Conservation (phyloP, 2,329 filamentous ascomycete species). For the Fusarium irregulare region DNA sequence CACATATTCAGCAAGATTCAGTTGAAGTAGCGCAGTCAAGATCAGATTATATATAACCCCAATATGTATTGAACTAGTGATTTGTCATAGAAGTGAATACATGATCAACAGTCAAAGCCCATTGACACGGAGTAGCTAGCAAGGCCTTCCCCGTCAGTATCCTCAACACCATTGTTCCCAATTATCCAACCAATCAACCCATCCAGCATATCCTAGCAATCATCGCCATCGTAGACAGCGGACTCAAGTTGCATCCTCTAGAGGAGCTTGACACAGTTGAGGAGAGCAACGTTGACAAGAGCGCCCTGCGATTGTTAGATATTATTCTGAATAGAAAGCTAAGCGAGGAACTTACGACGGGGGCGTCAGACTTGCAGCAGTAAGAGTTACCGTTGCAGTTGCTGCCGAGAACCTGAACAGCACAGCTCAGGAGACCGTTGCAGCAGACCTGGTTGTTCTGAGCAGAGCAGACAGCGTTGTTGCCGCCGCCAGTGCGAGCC, state of each 20-base stretch:
- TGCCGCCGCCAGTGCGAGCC: conserved; percentile 10
- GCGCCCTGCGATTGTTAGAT: neutral
- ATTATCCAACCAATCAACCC: neutral
- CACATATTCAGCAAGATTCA: too few relatives aligned
- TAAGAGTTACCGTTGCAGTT: conserved; percentile 2
- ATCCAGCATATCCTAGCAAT: neutral
- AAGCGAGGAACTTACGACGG: neutral
- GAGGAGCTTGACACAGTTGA: conserved; percentile 14
- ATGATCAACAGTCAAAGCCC: neutral
- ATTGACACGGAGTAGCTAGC: conserved; percentile 9
- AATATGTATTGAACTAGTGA: conserved; percentile 2
- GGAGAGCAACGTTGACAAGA: conserved; percentile 9
- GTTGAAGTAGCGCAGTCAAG: too few relatives aligned
- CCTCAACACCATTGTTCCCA: neutral
- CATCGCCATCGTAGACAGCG: too few relatives aligned
- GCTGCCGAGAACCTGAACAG: conserved; percentile 15
- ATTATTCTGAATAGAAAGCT: fast-evolving
- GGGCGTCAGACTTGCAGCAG: neutral
- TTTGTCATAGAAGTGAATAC: conserved; percentile 3
- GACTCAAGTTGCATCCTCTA: too few relatives aligned
- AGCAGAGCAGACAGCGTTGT: conserved; percentile 13
- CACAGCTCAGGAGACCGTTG: conserved; percentile 6
- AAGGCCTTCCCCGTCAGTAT: conserved; percentile 6
- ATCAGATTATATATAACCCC: neutral
- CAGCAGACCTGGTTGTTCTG: conserved; percentile 29